Percentiles rank a stretch among this genome's conserved stretches.
Conservation (phyloP, 345 rosid species). For the Populus deltoides region DNA sequence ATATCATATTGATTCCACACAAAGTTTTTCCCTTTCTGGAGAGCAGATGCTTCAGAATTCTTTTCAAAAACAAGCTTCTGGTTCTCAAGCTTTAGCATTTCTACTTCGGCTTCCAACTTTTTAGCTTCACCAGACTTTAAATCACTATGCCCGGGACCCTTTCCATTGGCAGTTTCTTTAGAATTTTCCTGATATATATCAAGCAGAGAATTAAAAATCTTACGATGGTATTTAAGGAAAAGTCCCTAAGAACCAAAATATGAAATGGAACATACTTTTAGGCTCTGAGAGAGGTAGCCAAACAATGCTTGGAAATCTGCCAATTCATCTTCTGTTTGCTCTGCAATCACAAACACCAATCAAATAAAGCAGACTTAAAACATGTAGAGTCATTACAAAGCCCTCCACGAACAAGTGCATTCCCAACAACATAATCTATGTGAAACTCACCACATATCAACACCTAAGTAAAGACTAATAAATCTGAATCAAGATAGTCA, state of each 20-base stretch:
- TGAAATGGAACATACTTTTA: constrained; percentile 38
- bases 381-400: background rate
- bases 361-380: background rate
- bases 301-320: constrained; percentile 60
- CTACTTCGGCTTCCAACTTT: constrained; percentile 37
- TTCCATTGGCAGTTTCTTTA: constrained; percentile 13
- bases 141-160: constrained; percentile 11
- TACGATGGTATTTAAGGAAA: background rate
- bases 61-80: constrained; percentile 59
- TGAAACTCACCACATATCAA: background rate
- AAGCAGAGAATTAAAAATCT: constrained; percentile 16
- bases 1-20: constrained; percentile 66
- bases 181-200: constrained; percentile 21
- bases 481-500: background rate
- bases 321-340: constrained; percentile 55
- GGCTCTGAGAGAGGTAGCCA: constrained; percentile 39
- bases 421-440: background rate
- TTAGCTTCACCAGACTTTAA: constrained; percentile 20
- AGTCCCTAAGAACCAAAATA: background rate
- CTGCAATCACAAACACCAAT: constrained; percentile 39
- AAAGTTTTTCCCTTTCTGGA: constrained; percentile 61
- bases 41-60: constrained; percentile 47
- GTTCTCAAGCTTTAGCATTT: constrained; percentile 50
- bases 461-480: background rate
- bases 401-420: background rate